Evolutionary conservation across 805 yeast species (phyloP), one percentile per base, ranked within the genome.

Genomic region (Candida krabiensis): DNA sequence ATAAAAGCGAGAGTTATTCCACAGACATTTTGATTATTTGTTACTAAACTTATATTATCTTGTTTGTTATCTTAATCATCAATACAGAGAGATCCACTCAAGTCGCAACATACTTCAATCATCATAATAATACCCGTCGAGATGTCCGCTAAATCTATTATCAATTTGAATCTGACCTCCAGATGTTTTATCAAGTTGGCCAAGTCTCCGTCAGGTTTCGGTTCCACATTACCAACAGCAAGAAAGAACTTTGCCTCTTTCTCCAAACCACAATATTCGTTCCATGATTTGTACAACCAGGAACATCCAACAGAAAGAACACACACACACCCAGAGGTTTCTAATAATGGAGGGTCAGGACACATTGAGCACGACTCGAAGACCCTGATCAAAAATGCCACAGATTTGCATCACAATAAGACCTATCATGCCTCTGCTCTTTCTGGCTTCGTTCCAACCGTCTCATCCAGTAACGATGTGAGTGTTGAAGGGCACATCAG

Each of bases 321-420:
- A 19, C 36, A 49, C 33, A 45, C 47, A 27, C 45, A 49, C 37
- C 37, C 51, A 11, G 26, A 28, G 7, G 64, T 60, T 19, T 55
- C 47, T 43, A 59, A 52, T 45, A 60, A 56, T 36, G 62, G 64
- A 2, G 61, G 60, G 26, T 39, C 51, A 11, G 63, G 63, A 28
- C 31, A 43, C 17, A 44, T 56, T 18, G 55, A 56, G 25, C 50
- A 50, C 11, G 46, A 52, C 22, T 52, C 55, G 8, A 56, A 53
- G 61, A 55, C 58, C 6, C 50, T 41, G 37, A 57, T 58, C 32
- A 52, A 58, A 38, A 56, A 53, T 37, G 47, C 54, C 18, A 41
- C 37, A 16, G 46, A 50, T 30, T 33, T 38, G 8, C 42, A 37
- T 19, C 41, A 37, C 15, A 29, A 33, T 8, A 32, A 26, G 30